Evolutionary conservation across 2,329 filamentous ascomycete species (phyloP), one percentile per base, ranked within the genome.

Genomic region (Purpureocillium takamizusanense): DNA sequence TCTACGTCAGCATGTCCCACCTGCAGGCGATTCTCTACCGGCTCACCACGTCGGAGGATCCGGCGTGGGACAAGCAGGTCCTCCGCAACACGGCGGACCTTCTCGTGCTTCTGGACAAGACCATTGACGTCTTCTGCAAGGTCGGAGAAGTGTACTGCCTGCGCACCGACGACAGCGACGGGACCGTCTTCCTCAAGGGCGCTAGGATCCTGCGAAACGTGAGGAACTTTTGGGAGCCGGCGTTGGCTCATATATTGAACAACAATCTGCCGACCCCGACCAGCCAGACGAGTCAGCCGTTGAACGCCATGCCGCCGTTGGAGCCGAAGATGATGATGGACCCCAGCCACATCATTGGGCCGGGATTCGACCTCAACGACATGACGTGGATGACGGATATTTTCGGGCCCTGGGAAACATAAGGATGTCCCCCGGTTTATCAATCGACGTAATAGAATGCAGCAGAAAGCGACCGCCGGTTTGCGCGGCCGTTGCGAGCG

Each of bases 11-110:
- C 32, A 44, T 65, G 5, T 56, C 57, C 3, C 60, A 63, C 12
- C 53, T 56, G 33, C 51, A 66, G 16, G 48, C 63, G 7, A 48
- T 55, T 2, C 48, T 68, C 7, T 66, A 65, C 45, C 52, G 56
- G 7, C 57, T 69, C 16, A 60, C 60, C 2, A 60, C 55, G 1
- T 51, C 59, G 4, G 62, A 67, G 7, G 57, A 61, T 33, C 59
- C 60, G 2, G 58, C 51, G 6, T 69, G 64, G 65, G 63, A 69
- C 40, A 60, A 57, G 38, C 53, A 56, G 4, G 42, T 57, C 1
- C 52, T 66, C 6, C 54, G 54, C 12, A 49, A 50, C 16, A 62
- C 57, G 2, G 59, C 51, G 4, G 57, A 67, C 34, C 46, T 66
- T 0, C 47, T 63, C 2, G 38, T 42, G 7, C 46, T 63, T n/a